Evolutionary conservation across 2,329 filamentous ascomycete genomes (phyloP), one percentile per base, ranked within the genome.

Genomic region (Xylariaceae sp.): DNA sequence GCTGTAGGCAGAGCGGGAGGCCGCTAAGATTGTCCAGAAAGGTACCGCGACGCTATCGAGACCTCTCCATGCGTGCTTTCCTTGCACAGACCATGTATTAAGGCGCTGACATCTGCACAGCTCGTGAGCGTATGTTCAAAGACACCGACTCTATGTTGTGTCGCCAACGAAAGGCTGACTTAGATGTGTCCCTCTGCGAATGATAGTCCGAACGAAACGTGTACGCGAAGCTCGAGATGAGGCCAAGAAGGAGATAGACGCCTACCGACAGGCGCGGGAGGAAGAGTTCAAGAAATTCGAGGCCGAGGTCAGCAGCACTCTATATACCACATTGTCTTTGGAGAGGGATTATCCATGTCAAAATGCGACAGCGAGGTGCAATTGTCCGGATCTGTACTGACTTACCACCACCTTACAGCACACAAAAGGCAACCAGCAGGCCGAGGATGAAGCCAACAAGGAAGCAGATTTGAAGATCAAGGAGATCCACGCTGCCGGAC

Each of bases 1-100:
- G 64, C 58, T 57, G 67, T 68, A 97, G 93, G 92, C 94, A 70
- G 94, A 99, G 84, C 89, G 92, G 77, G 93, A 97, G 77, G 94
- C 94, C 63, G 93, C 96, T 79, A 97, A 97, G 84, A 99, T 99
- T 75, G 92, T 99, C 60, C 93, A 97, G 77, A 92, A 94, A 84
- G 90, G 93, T 95, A 76, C 62, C 15, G 45, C 35, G 15, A 34
- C 55, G 57, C 51, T 35, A 53, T 10, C 49, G 5, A 13, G 15
- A 39, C 49, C 45, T 35, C 18, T 11, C 11, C 23, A 30, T 10
- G 41, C 47, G 34, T 51, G n/a, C 49, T 45, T 15, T 2, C 18
- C 30, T 35, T 8, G 15, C 15, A 17, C 11, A 41, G 37, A 41
- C 37, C 11, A 4, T 41, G 37, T 41, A 9, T 17, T 10, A 30